A percentile compares a stretch with the other conserved stretches of the same genome.
These are phyloP conservation scores for Umbilicaria muhlenbergii DNA, from an alignment of 495 filamentous ascomycete species.

Conservation along the genomic window DNA sequence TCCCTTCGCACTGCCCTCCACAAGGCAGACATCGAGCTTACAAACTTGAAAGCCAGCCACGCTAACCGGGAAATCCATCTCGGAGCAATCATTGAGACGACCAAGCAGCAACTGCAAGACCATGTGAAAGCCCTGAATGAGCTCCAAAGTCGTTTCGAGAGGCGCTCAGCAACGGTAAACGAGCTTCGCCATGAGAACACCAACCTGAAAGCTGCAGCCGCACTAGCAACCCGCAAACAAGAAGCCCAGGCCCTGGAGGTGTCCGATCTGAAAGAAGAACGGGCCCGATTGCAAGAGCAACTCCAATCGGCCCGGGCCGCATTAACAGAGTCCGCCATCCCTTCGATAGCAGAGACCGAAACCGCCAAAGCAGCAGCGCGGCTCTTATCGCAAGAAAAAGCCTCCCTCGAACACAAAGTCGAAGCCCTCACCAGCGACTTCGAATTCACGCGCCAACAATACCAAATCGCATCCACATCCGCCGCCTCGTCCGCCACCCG, in stretches of 20 bases:
- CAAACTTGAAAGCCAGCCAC: too few species aligned
- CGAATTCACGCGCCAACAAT: slow-evolving; percentile 46
- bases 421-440: slow-evolving; percentile 22
- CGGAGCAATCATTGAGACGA: too few species aligned
- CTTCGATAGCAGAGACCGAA: slow-evolving; percentile 34
- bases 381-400: slow-evolving; percentile 24
- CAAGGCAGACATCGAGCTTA: too few species aligned
- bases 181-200: slow-evolving; percentile 21
- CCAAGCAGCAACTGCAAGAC: slow-evolving; percentile 11
- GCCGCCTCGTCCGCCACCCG: slow-evolving; percentile 35
- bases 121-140: slow-evolving; percentile 15
- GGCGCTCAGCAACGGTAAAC: slow-evolving; percentile 22
- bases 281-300: slow-evolving; percentile 28
- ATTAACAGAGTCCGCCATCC: slow-evolving; percentile 30
- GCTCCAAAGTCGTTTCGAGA: slow-evolving; percentile 32
- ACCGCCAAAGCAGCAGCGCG: slow-evolving; percentile 27
- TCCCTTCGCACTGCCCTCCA: too few species aligned
- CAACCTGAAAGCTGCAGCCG: neutral
- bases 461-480: slow-evolving; percentile 44
- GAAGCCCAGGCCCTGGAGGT: slow-evolving; percentile 23
- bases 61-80: too few species aligned
- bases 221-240: neutral
- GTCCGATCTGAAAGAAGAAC: slow-evolving; percentile 32
- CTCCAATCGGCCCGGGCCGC: slow-evolving; percentile 30
- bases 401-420: slow-evolving; percentile 28